Percentiles rank a stretch among this genome's conserved stretches.
These are phyloP conservation scores for Fraxinus anomala DNA, from an alignment of 257 asterid species.

Conservation along the genomic window DNA sequence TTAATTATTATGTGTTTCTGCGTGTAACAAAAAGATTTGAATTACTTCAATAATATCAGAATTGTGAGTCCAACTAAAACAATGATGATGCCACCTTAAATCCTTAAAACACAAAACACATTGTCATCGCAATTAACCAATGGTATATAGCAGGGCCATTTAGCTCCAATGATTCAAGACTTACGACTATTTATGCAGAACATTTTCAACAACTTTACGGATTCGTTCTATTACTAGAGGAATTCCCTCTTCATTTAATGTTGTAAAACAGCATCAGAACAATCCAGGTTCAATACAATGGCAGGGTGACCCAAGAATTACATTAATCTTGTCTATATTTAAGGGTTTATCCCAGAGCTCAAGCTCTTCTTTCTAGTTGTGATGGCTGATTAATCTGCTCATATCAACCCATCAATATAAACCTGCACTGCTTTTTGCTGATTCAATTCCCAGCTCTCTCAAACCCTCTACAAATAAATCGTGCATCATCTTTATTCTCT, in stretches of 20 bases:
- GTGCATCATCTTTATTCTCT: constrained; percentile 52
- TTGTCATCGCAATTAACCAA: constrained; percentile 20
- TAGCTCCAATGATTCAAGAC: constrained; percentile 28
- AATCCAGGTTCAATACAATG: constrained; percentile 98
- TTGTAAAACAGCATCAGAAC: constrained; percentile 88
- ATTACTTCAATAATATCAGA: constrained; percentile 14
- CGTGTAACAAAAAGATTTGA: constrained; percentile 23
- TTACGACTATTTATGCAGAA: constrained; percentile 45
- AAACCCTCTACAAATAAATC: constrained; percentile 64
- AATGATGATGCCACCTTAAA: constrained; percentile 20
- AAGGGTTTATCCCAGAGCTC: constrained; percentile 85
- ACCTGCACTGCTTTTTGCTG: constrained; percentile 72
- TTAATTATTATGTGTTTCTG: constrained; percentile 27
- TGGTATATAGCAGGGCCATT: constrained; percentile 32
- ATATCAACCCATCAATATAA: constrained; percentile 89
- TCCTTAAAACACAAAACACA: constrained; percentile 27
- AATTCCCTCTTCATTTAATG: constrained; percentile 56
- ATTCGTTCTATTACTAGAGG: constrained; percentile 70
- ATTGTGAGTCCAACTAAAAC: constrained; percentile 13
- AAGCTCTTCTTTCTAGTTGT: constrained; percentile 86
- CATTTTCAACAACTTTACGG: constrained; percentile 62
- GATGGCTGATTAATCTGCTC: constrained; percentile 77
- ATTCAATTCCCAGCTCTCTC: constrained; percentile 62
- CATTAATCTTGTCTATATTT: constrained; percentile 66
- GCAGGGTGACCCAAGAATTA: constrained; percentile 88